Evolutionary conservation across 2,329 filamentous ascomycete genomes (phyloP), one percentile per base, ranked within the genome.

Genomic region (Colletotrichum shisoi): DNA sequence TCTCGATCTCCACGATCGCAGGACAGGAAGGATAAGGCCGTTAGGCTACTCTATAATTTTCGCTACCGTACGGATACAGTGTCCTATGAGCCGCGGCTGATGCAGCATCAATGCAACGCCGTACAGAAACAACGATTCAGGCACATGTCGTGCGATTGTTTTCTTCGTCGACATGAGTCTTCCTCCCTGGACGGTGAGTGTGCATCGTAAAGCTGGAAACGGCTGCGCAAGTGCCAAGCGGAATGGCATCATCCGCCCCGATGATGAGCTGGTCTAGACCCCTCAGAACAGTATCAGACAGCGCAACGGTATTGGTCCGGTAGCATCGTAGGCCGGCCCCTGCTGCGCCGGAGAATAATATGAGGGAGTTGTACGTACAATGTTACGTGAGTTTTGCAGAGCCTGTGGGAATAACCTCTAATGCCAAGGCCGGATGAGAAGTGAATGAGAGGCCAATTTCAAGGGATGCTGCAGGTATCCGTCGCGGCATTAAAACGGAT

Each of bases 391-490:
- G 49, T 45, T 34, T 34, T 37, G 12, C 46, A 44, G 60, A n/a
- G 46, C 48, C 27, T 39, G 61, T 48, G 59, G 54, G 49, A 56
- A 65, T 64, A 57, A 56, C 65, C 59, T 60, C 61, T 19, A 49
- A 46, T 49, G 45, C 45, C 44, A 49, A 39, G 37, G 27, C 59
- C 52, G 44, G 57, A 24, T 63, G 42, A 42, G 21, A 34, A 44
- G 44, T 44, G 54, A 53, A 64, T 45, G 64, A 54, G 64, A 54
- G 61, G 60, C 46, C 31, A 34, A 59, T 15, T 13, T 21, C 46
- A 48, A 27, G 21, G 46, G 34, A 54, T 49, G 52, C 15, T 37
- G 52, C 34, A 58, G 56, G 42, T 39, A 39, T 48, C 56, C 19
- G 56, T 37, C 19, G 61, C 61, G 65, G 65, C 65, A 68, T 68